Evolutionary conservation across 2,329 filamentous ascomycete species (phyloP).

Genomic region (Colletotrichum sp.): DNA sequence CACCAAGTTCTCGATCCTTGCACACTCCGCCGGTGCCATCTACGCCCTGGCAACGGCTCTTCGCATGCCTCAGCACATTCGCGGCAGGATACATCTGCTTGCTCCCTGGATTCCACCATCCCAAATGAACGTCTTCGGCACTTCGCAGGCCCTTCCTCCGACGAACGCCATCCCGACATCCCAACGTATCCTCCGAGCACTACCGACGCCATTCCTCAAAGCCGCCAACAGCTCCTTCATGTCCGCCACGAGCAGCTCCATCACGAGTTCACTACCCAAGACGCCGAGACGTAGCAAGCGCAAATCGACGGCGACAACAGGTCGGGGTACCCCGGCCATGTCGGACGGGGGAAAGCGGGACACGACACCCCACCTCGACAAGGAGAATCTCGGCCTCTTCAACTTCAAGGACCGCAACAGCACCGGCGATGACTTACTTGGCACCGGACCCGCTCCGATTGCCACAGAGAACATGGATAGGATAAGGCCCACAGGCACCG

Average conservation of each 20-base stretch:
- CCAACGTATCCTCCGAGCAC: constrained; percentile 86
- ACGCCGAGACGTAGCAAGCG: constrained; percentile 65
- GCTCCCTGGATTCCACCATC: constrained; percentile 98
- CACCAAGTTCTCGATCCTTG: constrained; percentile 93
- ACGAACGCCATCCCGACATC: constrained; percentile 88
- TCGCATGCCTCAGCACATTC: constrained; percentile 94
- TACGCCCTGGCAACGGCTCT: constrained; percentile 95
- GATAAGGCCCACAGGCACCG: constrained; percentile 35
- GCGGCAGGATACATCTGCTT: constrained; percentile 90
- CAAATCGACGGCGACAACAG: constrained; percentile 50
- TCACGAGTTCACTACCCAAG: constrained; percentile 79
- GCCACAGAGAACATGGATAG: constrained; percentile 56
- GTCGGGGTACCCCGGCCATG: constrained; percentile 37
- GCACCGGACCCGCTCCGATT: constrained; percentile 24
- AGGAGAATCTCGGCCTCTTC: constrained; percentile 49
- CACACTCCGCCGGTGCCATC: constrained; percentile 96
- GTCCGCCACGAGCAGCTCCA: constrained; percentile 85
- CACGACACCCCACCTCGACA: constrained; percentile 45
- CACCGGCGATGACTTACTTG: constrained; percentile 20
- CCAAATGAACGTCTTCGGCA: constrained; percentile 81
- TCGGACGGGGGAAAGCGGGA: constrained; percentile 33
- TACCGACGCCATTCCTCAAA: constrained; percentile 90
- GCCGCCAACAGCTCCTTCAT: constrained; percentile 97
- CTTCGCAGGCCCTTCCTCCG: constrained; percentile 76
- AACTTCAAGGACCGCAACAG: constrained; percentile 28